Conservation (phyloP, 768 basidiomycete genomes). For the Termitomyces sp. region DNA sequence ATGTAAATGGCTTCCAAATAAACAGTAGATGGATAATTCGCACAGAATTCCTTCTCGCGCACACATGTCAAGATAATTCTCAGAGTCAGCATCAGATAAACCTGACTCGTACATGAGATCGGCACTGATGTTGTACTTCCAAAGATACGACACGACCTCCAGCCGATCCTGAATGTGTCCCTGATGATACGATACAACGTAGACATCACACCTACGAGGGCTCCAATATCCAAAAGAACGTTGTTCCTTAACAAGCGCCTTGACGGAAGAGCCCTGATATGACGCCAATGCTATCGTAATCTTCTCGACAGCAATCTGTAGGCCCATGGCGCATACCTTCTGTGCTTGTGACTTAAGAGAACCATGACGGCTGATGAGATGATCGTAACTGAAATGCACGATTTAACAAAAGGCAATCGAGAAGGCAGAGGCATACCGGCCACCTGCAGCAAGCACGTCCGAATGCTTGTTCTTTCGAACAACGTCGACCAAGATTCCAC, state of each 20-base stretch:
- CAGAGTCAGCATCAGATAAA: slow-evolving; percentile 53
- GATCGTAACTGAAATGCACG: slow-evolving; percentile 53
- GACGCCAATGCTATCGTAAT: slow-evolving; percentile 64
- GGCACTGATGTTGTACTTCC: slow-evolving; percentile 79
- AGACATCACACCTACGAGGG: slow-evolving; percentile 85
- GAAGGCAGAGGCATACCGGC: slow-evolving; percentile 43
- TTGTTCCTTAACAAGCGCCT: slow-evolving; percentile 67
- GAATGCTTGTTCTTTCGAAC: slow-evolving; percentile 56
- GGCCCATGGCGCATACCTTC: slow-evolving; percentile 57
- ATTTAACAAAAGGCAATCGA: not conserved
- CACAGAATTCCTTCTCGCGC: slow-evolving; percentile 81
- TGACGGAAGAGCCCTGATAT: slow-evolving; percentile 65
- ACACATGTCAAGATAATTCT: slow-evolving; percentile 63
- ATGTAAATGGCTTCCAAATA: not conserved
- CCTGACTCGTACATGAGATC: slow-evolving; percentile 85
- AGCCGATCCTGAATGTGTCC: slow-evolving; percentile 74
- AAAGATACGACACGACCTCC: slow-evolving; percentile 69
- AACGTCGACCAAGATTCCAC: slow-evolving; percentile 74
- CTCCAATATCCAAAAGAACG: slow-evolving; percentile 87
- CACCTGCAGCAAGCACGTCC: slow-evolving; percentile 77
- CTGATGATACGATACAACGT: slow-evolving; percentile 71
- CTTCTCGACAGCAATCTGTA: slow-evolving; percentile 77
- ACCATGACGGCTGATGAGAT: slow-evolving; percentile 55
- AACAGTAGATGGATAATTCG: slow-evolving; percentile 17
- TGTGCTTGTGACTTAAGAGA: slow-evolving; percentile 49